These are phyloP conservation scores for Nematodospora valgi DNA, from an alignment of 805 yeast genomes.

Conservation along the genomic window DNA sequence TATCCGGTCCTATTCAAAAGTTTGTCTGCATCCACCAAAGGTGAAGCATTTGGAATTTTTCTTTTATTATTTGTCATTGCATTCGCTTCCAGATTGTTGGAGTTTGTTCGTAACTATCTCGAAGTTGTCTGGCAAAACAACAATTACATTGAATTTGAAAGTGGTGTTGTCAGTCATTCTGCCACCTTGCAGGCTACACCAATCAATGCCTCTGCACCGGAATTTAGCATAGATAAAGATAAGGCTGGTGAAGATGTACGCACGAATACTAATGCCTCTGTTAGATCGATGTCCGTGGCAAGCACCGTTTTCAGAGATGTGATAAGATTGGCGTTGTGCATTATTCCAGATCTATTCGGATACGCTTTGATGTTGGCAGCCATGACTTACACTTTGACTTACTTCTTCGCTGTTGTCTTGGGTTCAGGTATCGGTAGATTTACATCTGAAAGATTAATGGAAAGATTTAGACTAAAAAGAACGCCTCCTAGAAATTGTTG, in stretches of 20 bases:
- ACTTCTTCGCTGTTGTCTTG: constrained; percentile 68
- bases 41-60: constrained; percentile 72
- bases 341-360: constrained; percentile 62
- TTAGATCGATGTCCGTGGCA: constrained; percentile 11
- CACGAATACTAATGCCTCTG: not conserved
- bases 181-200: constrained; percentile 4
- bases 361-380: constrained; percentile 77
- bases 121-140: constrained; percentile 61
- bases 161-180: constrained; percentile 6
- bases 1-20: constrained; percentile 64
- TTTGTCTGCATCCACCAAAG: constrained; percentile 52
- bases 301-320: constrained; percentile 44
- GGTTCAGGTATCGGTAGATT: constrained; percentile 73
- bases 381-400: constrained; percentile 64
- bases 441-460: constrained; percentile 54
- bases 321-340: constrained; percentile 52
- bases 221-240: constrained; percentile 5
- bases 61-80: constrained; percentile 56
- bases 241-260: not conserved
- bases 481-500: constrained; percentile 6
- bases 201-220: not conserved
- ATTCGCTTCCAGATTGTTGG: constrained; percentile 56
- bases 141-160: constrained; percentile 14
- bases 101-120: constrained; percentile 57
- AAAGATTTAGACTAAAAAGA: constrained; percentile 6